phyloP scores from a whole-genome alignment of 73 alveolate species.

The Diophrys appendiculata region DNA sequence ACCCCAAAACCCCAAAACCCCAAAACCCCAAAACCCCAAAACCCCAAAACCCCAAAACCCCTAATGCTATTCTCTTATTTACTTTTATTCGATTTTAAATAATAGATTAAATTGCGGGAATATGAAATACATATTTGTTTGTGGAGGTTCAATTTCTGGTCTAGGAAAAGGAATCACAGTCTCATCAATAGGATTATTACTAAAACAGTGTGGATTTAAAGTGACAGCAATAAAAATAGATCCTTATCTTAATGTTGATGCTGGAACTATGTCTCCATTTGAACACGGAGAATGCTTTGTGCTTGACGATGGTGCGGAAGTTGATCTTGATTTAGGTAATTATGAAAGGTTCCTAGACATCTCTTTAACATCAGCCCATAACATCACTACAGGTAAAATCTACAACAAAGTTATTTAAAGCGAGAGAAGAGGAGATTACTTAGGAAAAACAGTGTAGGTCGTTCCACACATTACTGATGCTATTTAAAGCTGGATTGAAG shows the following conservation, averaged over 20 bases:
- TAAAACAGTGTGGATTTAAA: slow-evolving; percentile 53
- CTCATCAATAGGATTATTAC: slow-evolving; percentile 58
- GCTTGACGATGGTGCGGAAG: slow-evolving; percentile 77
- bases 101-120: no score
- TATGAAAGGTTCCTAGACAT: slow-evolving; percentile 67
- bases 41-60: no score
- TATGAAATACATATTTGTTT: slow-evolving; percentile 53
- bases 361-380: slow-evolving; percentile 50
- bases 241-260: slow-evolving; percentile 79
- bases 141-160: slow-evolving; percentile 75
- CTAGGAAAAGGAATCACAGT: slow-evolving; percentile 70
- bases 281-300: slow-evolving; percentile 83
- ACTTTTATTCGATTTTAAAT: no score
- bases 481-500: slow-evolving; percentile 51
- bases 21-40: no score
- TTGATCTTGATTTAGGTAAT: slow-evolving; percentile 77
- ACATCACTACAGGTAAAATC: slow-evolving; percentile 67
- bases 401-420: slow-evolving; percentile 20
- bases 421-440: slow-evolving; percentile 67
- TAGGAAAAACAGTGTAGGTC: slow-evolving; percentile 75
- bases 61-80: no score
- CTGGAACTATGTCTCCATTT: slow-evolving; percentile 82
- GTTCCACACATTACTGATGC: slow-evolving; percentile 72
- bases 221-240: slow-evolving; percentile 71
- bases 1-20: no score